Conservation (phyloP, 257 asterid species). For the Haberlea rhodopensis region DNA sequence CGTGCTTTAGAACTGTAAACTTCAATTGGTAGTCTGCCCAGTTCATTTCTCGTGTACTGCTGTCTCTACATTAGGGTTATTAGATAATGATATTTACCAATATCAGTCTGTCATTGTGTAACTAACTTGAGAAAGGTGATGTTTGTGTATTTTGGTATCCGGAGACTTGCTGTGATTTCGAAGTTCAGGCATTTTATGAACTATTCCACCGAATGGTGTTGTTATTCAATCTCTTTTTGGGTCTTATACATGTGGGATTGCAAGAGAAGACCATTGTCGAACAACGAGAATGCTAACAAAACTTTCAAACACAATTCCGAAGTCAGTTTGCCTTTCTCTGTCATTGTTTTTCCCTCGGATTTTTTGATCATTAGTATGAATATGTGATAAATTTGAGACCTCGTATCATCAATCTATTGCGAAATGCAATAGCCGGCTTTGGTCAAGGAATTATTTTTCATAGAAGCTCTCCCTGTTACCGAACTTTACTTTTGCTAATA, state of each 20-base stretch:
- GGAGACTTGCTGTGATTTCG: too few species aligned
- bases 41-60: background rate
- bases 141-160: too few species aligned
- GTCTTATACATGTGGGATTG: too few species aligned
- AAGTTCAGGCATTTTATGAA: too few species aligned
- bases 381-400: background rate
- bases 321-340: background rate
- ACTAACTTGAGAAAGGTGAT: background rate
- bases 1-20: slow-evolving; percentile 4
- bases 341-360: background rate
- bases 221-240: too few species aligned
- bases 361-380: background rate
- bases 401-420: background rate
- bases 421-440: background rate
- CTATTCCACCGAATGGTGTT: background rate
- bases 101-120: background rate
- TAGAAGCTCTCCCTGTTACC: background rate
- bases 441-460: background rate
- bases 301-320: background rate
- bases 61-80: slow-evolving; percentile 8
- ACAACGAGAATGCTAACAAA: background rate
- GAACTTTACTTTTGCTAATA: background rate
- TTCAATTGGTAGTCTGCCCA: background rate
- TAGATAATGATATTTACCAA: background rate
- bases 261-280: background rate